Base-by-base conservation (phyloP, 192 early-diverging fungal species). In the Backusella australiensis region DNA sequence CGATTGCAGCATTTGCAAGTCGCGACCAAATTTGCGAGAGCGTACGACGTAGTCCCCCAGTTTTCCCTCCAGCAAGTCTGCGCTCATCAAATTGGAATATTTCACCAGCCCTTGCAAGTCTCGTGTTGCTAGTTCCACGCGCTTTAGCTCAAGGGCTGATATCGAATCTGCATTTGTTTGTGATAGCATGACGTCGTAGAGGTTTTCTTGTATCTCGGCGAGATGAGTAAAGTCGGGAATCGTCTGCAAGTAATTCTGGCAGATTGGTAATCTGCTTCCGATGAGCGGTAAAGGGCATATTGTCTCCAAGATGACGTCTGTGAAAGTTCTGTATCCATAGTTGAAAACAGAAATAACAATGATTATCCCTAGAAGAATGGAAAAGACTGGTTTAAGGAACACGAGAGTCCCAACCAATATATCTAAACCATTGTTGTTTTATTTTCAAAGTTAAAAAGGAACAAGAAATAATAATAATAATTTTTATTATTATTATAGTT, bases 191-290 rank as follows among this genome's bases (percentile, higher is more conserved):
- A 74, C 36, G 49, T 84, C 82, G 38, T 85, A 86, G 0, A 82
- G 75, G 4, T 82, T 77, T 17, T 80, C 88, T 29, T 89, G 86
- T 11, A 85, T 76, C 35, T 85, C 80, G 8, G 87, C 81, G 6
- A 89, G 59, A 36, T 77, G 82, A 17, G 88, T 81, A 73, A 89
- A 89, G 59, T 87, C 76, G 0, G 88, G 88, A 1, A 89, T 76
- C 3, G 80, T 75, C 3, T n/a, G 53, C 17, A 59, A 2, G n/a
- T 73, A 39, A 38, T 36, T 21, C 21, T 35, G 49, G 36, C 72
- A 73, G n/a, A 63, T 38, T 8, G 72, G 14, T 4, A 73, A 21
- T 26, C 4, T 53, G 3, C 4, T 36, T 49, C 44, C 44, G 8
- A 71, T 6, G 6, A 71, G 41, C 2, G 42, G 42, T 49, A 29